phyloP scores from a whole-genome alignment of 1,139 yeast genomes.

The Cylindricascospora bacillispora region DNA sequence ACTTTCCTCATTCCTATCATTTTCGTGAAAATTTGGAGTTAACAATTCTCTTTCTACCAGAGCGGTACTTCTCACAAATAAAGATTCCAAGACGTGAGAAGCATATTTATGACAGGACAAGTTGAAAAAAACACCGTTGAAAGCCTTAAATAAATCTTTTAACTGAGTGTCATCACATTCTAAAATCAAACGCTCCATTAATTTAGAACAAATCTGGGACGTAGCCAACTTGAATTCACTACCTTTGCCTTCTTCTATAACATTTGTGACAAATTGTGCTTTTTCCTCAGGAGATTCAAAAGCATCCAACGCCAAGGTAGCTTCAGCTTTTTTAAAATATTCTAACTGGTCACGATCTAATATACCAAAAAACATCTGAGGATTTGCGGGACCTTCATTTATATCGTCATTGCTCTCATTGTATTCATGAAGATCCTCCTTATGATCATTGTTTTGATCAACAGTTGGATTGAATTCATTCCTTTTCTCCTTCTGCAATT shows the following conservation, averaged over 20 bases:
- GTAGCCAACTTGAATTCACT: constrained; percentile 88
- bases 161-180: constrained; percentile 54
- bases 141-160: constrained; percentile 49
- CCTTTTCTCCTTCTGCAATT: constrained; percentile 31
- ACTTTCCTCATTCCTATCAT: constrained; percentile 9
- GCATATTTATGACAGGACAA: constrained; percentile 81
- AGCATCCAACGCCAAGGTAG: constrained; percentile 69
- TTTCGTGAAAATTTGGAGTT: constrained; percentile 28
- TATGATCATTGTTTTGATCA: constrained; percentile 5
- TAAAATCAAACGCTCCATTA: constrained; percentile 75
- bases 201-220: constrained; percentile 86
- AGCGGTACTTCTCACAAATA: constrained; percentile 64
- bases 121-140: constrained; percentile 61
- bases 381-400: constrained; percentile 7
- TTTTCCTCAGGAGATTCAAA: constrained; percentile 68
- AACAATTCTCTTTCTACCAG: constrained; percentile 58
- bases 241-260: constrained; percentile 76
- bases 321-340: constrained; percentile 86
- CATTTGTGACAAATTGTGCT: constrained; percentile 57
- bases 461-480: constrained; percentile 16
- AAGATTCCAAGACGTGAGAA: constrained; percentile 85
- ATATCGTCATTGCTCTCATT: background rate
- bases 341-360: constrained; percentile 76
- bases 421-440: constrained; percentile 3
- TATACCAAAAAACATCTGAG: constrained; percentile 64